Evolutionary conservation across 805 yeast genomes (phyloP), one percentile per base, ranked within the genome.

Genomic region (Metschnikowia borealis): DNA sequence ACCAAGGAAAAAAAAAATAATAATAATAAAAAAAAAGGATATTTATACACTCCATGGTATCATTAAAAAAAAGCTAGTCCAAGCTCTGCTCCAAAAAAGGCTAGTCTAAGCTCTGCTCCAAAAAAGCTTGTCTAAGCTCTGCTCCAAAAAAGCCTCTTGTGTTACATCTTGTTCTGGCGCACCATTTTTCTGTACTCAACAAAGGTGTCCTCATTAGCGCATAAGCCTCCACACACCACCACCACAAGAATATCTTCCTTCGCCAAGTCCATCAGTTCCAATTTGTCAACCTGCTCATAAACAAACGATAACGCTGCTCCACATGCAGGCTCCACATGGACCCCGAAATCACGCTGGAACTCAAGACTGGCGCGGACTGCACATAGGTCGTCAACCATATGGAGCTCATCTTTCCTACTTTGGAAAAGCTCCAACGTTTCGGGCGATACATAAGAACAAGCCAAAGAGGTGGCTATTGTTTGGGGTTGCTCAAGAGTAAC

Each of bases 301-400:
- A 74, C 77, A 17, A 82, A 71, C 20, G 84, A 76, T 29, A 85
- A 62, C 0, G 88, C 80, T 1, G 87, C 87, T 3, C 89, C 89
- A 63, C 89, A 85, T 1, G 89, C 89, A 0, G 89, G 89, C 62
- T 85, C 89, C 0, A 83, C 79, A 21, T 81, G 65, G 42, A 70
- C 67, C 49, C 78, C 77, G 54, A 72, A 80, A 50, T 80, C 81
- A 2, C 70, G 60, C 6, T 82, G 78, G 57, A 76, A 82, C 39
- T 64, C 68, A 23, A 81, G 58, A 45, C 84, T 74, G 0, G 85
- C 80, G 14, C 64, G 63, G 0, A 84, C 73, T 0, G 87, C 84
- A 37, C 83, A 82, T 2, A 67, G 52, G 57, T 85, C 91, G 23
- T 76, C 69, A 17, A 69, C 62, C 18, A 68, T 54, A 11, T 51